These are phyloP conservation scores for Cylindrodendrum hubeiense DNA, from an alignment of 2,329 filamentous ascomycete genomes.

Conservation along the genomic window DNA sequence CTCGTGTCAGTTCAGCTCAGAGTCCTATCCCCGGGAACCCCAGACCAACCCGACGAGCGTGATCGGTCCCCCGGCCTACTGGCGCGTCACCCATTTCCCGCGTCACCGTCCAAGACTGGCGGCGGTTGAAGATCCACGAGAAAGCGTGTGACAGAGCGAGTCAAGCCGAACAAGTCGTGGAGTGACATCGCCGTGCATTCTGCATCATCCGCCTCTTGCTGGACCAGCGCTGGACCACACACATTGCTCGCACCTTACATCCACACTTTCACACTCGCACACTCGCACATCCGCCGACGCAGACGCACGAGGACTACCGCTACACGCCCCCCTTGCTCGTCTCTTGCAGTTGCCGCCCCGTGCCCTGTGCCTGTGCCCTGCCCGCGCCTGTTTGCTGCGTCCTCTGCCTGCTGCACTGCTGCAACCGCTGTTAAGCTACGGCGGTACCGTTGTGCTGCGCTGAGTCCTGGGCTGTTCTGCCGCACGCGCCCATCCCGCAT, in stretches of 20 bases:
- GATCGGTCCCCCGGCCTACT: slow-evolving; percentile 9
- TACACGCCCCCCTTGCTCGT: slow-evolving; percentile 30
- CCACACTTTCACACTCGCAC: slow-evolving; percentile 25
- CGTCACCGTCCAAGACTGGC: slow-evolving; percentile 5
- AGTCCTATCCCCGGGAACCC: slow-evolving; percentile 26
- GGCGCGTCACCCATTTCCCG: slow-evolving; percentile 22
- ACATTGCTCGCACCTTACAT: slow-evolving; percentile 34
- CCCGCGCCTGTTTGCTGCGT: slow-evolving; percentile 36
- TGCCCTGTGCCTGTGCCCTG: slow-evolving; percentile 25
- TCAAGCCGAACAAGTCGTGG: background rate
- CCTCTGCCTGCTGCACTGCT: slow-evolving; percentile 15
- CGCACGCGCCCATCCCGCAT: slow-evolving; percentile 43
- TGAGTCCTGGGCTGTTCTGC: slow-evolving; percentile 27
- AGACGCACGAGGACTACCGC: slow-evolving; percentile 17
- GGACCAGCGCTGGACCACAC: slow-evolving; percentile 14
- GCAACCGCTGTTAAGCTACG: slow-evolving; percentile 2
- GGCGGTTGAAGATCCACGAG: slow-evolving; percentile 22
- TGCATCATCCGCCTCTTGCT: slow-evolving; percentile 32
- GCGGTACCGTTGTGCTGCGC: slow-evolving; percentile 17
- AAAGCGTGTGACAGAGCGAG: slow-evolving; percentile 27
- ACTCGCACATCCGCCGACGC: slow-evolving; percentile 16
- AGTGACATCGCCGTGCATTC: slow-evolving; percentile 41
- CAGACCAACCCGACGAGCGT: slow-evolving; percentile 21
- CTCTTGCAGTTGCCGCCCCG: slow-evolving; percentile 38
- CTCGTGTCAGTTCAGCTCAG: slow-evolving; percentile 27